Evolutionary conservation across 2,329 filamentous ascomycete species (phyloP), one percentile per base, ranked within the genome.

Genomic region (Fusarium sterilihyphosum): DNA sequence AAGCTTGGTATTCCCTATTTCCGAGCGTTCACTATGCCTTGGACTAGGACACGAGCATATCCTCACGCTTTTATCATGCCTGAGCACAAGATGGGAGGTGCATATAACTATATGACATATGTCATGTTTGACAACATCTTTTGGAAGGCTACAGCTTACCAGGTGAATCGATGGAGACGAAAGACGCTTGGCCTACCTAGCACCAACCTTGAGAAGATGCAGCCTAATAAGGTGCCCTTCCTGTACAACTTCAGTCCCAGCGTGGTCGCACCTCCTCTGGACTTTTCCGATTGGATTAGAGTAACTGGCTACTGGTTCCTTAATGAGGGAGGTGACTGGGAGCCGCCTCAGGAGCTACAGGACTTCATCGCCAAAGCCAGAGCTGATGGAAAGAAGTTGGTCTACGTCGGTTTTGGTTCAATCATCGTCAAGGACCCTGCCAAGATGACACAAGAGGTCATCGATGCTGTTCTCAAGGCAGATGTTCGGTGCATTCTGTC

Each of bases 221-320:
- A 98, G 83, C 92, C 94, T 5, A 98, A 98, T 85, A 97, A 97
- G 81, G 94, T 98, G n/a, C 96, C 96, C 1, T 99, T 99, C 83
- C 84, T 99, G 52, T 99, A 99, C 86, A 98, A 98, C 83, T 98
- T 98, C 82, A 97, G 94, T 64, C 94, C 95, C 2, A 93, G 91
- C 17, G 96, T 99, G 18, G 96, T 99, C n/a, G 91, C 94, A 5
- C 96, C 95, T 35, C 96, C 96, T 22, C 87, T 98, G 4, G 96
- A 99, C 84, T 99, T 95, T 84, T 96, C 94, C 47, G 96, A 98
- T 82, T 99, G 96, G 96, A 96, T 99, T 81, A 91, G 94, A 49
- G 94, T 98, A 13, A 98, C 96, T 0, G 96, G 96, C 1, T 98
- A 99, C 84, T 99, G 96, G 96, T 98, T 99, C 83, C 85, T 99